These are phyloP conservation scores for Microsporum ferrugineum DNA, from an alignment of 2,329 filamentous ascomycete genomes.

Conservation along the genomic window DNA sequence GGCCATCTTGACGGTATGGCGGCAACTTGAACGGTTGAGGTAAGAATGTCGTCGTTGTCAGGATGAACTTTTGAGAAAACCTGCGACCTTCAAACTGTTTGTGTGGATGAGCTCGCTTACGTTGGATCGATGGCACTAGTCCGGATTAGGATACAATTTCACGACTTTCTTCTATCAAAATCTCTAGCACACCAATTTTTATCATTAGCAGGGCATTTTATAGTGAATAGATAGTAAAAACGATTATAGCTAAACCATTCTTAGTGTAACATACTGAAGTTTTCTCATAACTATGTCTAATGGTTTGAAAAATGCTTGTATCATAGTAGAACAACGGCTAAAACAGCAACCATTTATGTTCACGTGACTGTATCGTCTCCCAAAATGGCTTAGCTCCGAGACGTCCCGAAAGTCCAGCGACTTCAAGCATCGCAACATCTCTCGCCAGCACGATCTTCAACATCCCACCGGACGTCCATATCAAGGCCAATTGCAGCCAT, in stretches of 20 bases:
- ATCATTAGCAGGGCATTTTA: neutral
- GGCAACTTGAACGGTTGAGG: slow-evolving; percentile 26
- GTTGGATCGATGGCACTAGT: slow-evolving; percentile 8
- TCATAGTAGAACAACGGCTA: neutral
- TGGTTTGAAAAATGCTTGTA: neutral
- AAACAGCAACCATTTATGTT: neutral
- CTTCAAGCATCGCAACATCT: slow-evolving; percentile 9
- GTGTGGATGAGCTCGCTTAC: slow-evolving; percentile 16
- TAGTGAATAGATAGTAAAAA: neutral
- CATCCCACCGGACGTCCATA: slow-evolving; percentile 12
- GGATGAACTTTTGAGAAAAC: slow-evolving; percentile 18
- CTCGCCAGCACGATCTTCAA: slow-evolving; percentile 3
- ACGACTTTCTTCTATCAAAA: neutral
- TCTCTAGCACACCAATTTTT: neutral
- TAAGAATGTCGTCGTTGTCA: slow-evolving; percentile 28
- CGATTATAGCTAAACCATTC: neutral
- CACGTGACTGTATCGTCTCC: slow-evolving; percentile 5
- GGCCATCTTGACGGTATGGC: slow-evolving; percentile 38
- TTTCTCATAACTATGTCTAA: neutral
- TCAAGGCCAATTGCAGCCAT: slow-evolving; percentile 42
- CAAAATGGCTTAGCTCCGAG: slow-evolving; percentile 5
- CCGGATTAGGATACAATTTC: slow-evolving; percentile 7
- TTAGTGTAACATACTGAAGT: neutral
- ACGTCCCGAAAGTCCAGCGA: slow-evolving; percentile 12
- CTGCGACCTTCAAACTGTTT: slow-evolving; percentile 11